These are phyloP conservation scores for Naegleria lovaniensis DNA, from an alignment of 208 protist species.

Conservation along the genomic window DNA sequence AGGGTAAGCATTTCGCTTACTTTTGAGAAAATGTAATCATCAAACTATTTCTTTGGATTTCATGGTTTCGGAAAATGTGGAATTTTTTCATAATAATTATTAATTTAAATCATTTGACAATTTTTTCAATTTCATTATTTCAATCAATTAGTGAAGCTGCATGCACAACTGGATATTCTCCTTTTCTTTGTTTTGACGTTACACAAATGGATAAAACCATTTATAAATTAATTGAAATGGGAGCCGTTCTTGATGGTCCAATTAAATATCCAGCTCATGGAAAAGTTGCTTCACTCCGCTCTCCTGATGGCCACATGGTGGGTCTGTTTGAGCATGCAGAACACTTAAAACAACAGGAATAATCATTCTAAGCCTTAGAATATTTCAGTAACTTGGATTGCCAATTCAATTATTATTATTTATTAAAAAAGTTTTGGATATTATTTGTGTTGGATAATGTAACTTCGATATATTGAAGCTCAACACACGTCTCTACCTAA, in stretches of 20 bases:
- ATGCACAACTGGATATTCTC: constrained; percentile 14
- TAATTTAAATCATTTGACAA: background rate
- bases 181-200: constrained; percentile 22
- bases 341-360: background rate
- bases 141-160: constrained; percentile 13
- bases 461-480: too few species aligned
- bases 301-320: constrained; percentile 28
- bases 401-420: too few species aligned
- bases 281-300: constrained; percentile 18
- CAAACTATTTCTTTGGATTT: background rate
- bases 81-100: background rate
- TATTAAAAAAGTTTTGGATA: too few species aligned
- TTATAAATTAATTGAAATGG: constrained; percentile 6
- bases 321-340: constrained; percentile 23
- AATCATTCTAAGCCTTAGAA: too few species aligned
- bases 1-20: background rate
- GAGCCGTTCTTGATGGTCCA: constrained; percentile 1
- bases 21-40: background rate
- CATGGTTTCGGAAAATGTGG: too few species aligned
- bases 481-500: too few species aligned
- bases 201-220: constrained; percentile 1
- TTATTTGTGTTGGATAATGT: too few species aligned
- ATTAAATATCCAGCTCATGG: constrained; percentile 23
- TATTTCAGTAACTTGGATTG: too few species aligned
- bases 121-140: background rate